A percentile compares a stretch with the other conserved stretches of the same genome.
Conservation (phyloP, 1,284 basidiomycete genomes). For the Agroathelia rolfsii region DNA sequence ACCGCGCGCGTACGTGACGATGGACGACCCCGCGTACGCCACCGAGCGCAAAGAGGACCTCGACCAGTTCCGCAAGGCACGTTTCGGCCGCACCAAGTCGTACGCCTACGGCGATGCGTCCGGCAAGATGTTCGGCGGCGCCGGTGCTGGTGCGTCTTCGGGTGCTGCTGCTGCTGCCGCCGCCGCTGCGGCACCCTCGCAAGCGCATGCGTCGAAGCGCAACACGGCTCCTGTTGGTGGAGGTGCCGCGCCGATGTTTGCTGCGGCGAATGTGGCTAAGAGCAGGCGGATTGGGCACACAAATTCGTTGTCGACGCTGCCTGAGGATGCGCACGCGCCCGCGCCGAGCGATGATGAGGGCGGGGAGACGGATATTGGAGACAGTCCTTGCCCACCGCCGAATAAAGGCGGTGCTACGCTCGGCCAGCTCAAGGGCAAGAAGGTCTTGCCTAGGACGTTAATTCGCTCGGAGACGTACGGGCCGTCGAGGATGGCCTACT, state of each 20-base stretch:
- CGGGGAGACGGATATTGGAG: constrained; percentile 68
- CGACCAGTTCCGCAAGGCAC: constrained; percentile 84
- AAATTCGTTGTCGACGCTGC: constrained; percentile 55
- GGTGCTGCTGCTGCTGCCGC: too few relatives aligned
- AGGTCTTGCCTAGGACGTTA: constrained; percentile 36
- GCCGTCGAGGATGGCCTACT: constrained; percentile 39
- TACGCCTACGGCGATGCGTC: constrained; percentile 75
- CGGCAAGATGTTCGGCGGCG: constrained; percentile 28
- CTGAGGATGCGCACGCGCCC: constrained; percentile 51
- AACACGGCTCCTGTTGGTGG: constrained; percentile 50
- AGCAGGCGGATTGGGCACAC: too few relatives aligned
- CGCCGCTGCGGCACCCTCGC: too few relatives aligned
- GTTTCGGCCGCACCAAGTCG: constrained; percentile 79
- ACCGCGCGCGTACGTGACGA: constrained; percentile 78
- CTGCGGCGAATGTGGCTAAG: constrained; percentile 56
- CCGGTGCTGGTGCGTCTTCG: too few relatives aligned
- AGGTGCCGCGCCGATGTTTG: constrained; percentile 43
- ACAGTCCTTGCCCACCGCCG: constrained; percentile 73
- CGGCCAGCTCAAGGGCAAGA: constrained; percentile 48
- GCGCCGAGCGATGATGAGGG: constrained; percentile 56
- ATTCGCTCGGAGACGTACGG: constrained; percentile 57
- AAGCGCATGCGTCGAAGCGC: constrained; percentile 40
- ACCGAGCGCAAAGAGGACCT: constrained; percentile 76
- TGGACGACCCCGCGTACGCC: constrained; percentile 88
- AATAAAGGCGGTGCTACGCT: constrained; percentile 37